Base-by-base conservation (phyloP, 441 rosid genomes). In the Erodium trifolium region DNA sequence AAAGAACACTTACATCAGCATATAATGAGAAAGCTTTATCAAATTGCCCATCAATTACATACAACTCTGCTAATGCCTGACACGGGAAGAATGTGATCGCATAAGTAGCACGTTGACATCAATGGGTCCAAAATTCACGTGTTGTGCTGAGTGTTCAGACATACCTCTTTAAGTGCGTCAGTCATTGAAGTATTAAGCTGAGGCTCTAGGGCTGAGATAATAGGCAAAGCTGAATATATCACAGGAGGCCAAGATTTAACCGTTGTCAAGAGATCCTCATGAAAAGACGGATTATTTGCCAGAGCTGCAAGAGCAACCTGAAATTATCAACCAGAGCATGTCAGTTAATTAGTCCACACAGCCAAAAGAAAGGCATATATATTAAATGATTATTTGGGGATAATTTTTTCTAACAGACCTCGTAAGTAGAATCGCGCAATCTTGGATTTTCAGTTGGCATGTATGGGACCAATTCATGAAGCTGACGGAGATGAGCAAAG, bases 401-500 rank as follows among this genome's bases (percentile, higher is more conserved):
- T 12, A 74, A 64, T 37, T 70, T 72, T 27, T 68, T 60, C 67
- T 2, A 14, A 74, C 82, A 57, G 75, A 91, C 99, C 98, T 95
- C 99, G 77, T 95, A 95, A 73, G 88, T 96, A 73, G 98, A 91
- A 81, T 92, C 98, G 75, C 92, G 92, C 75, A 95, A 83, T 85
- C 83, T 92, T 51, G 99, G 98, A 77, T 82, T 86, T 72, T 91
- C 91, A 13, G 92, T 89, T 71, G 99, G 99, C 66, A 95, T 92
- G 77, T 84, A 88, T 39, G 98, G 99, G 80, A 92, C 97, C 87
- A 95, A 82, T 35, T 87, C 92, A 65, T 97, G 98, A 68, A 95
- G 94, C 77, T 91, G 99, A 45, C 97, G 98, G 62, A 95, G 92
- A 82, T 91, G 98, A 72, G 99, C 99, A 84, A 95, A 95, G 77